Evolutionary conservation across 2,329 filamentous ascomycete genomes (phyloP).

Genomic region (Epichloe brachyelytri): DNA sequence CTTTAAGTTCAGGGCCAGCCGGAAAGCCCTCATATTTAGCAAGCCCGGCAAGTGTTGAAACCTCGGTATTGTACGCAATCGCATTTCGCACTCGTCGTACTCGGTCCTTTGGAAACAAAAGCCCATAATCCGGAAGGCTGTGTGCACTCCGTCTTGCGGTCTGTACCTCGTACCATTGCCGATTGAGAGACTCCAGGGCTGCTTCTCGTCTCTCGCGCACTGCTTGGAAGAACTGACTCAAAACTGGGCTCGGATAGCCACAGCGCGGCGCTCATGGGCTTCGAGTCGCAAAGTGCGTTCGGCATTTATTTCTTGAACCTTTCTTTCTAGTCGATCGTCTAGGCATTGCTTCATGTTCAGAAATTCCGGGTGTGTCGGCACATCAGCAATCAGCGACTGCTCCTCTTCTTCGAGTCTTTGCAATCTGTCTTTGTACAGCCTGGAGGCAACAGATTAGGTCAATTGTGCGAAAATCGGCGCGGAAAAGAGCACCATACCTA

Average conservation of each 20-base stretch:
- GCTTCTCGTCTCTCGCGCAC: constrained; percentile 72
- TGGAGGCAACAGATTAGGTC: constrained; percentile 20
- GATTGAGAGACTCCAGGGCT: constrained; percentile 66
- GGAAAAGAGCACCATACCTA: constrained; percentile 36
- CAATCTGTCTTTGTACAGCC: constrained; percentile 79
- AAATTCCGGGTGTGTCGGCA: constrained; percentile 78
- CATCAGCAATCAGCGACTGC: constrained; percentile 43
- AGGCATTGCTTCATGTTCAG: constrained; percentile 82
- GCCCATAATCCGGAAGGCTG: constrained; percentile 67
- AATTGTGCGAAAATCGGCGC: neutral
- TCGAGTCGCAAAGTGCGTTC: constrained; percentile 62
- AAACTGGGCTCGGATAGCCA: constrained; percentile 73
- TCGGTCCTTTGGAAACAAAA: constrained; percentile 66
- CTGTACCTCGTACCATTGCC: constrained; percentile 88
- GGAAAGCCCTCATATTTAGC: constrained; percentile 96
- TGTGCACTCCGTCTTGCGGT: constrained; percentile 73
- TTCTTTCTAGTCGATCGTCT: constrained; percentile 68
- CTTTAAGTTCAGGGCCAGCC: constrained; percentile 72
- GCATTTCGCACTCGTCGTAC: constrained; percentile 73
- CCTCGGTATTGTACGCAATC: constrained; percentile 86
- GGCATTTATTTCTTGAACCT: constrained; percentile 61
- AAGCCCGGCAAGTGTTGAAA: constrained; percentile 78
- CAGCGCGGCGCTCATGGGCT: constrained; percentile 58
- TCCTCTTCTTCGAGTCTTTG: constrained; percentile 64
- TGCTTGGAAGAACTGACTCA: constrained; percentile 85